Percentiles rank a stretch among this genome's conserved stretches.
phyloP scores from a whole-genome alignment of 2,329 filamentous ascomycete species.

The Berkeleyomyces rouxiae region DNA sequence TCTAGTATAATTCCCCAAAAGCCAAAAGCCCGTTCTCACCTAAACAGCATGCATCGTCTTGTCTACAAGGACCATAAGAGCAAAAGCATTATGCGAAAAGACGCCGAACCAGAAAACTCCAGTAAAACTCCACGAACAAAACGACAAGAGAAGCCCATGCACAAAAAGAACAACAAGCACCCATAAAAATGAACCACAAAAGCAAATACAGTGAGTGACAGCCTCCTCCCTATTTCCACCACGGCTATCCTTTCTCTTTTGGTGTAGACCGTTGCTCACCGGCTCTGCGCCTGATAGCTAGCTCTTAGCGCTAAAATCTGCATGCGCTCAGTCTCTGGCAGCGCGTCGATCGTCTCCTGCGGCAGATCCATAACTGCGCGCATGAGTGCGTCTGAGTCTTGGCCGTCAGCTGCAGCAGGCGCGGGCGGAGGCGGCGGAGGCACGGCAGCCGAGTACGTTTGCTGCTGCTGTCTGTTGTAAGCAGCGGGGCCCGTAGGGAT shows the following conservation, averaged over 20 bases:
- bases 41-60: not conserved
- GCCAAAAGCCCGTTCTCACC: not conserved
- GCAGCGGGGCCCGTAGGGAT: slow-evolving; percentile 19
- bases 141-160: not conserved
- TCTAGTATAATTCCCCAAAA: not conserved
- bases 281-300: slow-evolving; percentile 26
- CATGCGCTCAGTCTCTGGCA: slow-evolving; percentile 57
- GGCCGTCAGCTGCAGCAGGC: slow-evolving; percentile 23
- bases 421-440: slow-evolving; percentile 20
- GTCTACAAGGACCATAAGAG: not conserved
- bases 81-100: not conserved
- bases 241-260: not conserved
- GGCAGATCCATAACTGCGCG: slow-evolving; percentile 68
- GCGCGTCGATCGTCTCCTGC: slow-evolving; percentile 60
- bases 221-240: not conserved
- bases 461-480: slow-evolving; percentile 21
- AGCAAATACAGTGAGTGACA: not conserved
- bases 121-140: not conserved
- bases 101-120: slow-evolving; percentile 1
- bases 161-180: not conserved
- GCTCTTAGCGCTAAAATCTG: slow-evolving; percentile 68
- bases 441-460: slow-evolving; percentile 17
- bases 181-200: not conserved
- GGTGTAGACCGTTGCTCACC: not conserved
- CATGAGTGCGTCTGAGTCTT: slow-evolving; percentile 57